These are phyloP conservation scores for Hypoxylon sp. DNA, from an alignment of 2,329 filamentous ascomycete species.

Conservation along the genomic window DNA sequence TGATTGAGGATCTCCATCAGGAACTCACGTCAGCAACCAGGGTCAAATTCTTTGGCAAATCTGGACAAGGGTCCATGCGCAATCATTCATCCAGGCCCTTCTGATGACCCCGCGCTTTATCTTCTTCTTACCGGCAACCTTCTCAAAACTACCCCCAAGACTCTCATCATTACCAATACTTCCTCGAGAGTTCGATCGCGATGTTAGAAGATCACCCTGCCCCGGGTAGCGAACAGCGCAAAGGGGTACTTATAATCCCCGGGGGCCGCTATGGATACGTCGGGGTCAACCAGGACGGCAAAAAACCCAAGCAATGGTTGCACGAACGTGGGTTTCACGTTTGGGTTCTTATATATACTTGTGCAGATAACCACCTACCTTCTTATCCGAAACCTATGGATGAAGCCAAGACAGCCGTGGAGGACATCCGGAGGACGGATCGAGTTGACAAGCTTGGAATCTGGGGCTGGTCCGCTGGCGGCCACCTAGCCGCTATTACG, in stretches of 20 bases:
- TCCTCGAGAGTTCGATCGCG: no score
- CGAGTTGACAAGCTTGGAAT: slow-evolving; percentile 35
- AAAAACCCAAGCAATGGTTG: slow-evolving; percentile 33
- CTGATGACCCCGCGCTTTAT: no score
- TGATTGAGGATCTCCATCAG: no score
- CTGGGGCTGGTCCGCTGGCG: slow-evolving; percentile 41
- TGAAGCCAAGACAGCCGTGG: slow-evolving; percentile 35
- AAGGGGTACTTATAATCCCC: slow-evolving; percentile 38
- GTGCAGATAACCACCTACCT: slow-evolving; percentile 20
- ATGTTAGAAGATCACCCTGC: no score
- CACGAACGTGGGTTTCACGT: slow-evolving; percentile 36
- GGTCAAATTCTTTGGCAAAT: no score
- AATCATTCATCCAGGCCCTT: no score
- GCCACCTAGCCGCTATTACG: slow-evolving; percentile 37
- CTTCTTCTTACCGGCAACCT: no score
- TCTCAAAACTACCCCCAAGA: no score
- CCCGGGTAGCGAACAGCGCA: no score
- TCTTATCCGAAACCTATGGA: slow-evolving; percentile 31
- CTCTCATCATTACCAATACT: no score
- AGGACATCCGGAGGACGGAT: slow-evolving; percentile 23
- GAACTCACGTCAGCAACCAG: no score
- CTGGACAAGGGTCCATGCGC: no score
- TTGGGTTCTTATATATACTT: slow-evolving; percentile 39
- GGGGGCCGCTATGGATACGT: slow-evolving; percentile 39
- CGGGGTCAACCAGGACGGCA: slow-evolving; percentile 34